Conservation (phyloP, 345 rosid genomes). For the Eucalyptus curtisii region DNA sequence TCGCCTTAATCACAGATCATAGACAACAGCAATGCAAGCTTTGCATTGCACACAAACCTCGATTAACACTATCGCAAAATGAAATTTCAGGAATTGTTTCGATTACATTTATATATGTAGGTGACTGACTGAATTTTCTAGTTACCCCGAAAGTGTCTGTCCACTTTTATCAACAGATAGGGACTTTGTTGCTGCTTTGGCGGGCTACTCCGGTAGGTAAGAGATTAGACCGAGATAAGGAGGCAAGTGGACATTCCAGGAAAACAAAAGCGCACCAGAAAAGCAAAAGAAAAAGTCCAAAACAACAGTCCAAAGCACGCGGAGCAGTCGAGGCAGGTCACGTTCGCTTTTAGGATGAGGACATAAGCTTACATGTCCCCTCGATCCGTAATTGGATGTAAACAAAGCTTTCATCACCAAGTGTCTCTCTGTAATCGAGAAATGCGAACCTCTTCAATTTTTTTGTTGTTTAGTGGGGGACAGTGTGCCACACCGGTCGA, state of each 20-base stretch:
- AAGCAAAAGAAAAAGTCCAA: not conserved
- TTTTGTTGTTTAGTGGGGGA: not conserved
- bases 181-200: not conserved
- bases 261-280: not conserved
- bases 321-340: not conserved
- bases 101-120: not conserved
- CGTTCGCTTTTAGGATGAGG: not conserved
- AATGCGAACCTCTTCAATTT: not conserved
- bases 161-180: not conserved
- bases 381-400: not conserved
- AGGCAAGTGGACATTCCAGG: not conserved
- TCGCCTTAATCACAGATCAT: not conserved
- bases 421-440: not conserved
- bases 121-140: not conserved
- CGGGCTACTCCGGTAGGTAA: not conserved
- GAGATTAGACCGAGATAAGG: not conserved
- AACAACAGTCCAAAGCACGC: not conserved
- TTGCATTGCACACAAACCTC: not conserved
- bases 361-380: not conserved
- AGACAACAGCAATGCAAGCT: not conserved
- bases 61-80: not conserved
- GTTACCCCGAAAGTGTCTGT: not conserved
- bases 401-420: not conserved
- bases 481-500: not conserved
- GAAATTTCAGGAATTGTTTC: not conserved